Evolutionary conservation across 345 rosid genomes (phyloP), one percentile per base, ranked within the genome.

Genomic region (Populus davidiana): DNA sequence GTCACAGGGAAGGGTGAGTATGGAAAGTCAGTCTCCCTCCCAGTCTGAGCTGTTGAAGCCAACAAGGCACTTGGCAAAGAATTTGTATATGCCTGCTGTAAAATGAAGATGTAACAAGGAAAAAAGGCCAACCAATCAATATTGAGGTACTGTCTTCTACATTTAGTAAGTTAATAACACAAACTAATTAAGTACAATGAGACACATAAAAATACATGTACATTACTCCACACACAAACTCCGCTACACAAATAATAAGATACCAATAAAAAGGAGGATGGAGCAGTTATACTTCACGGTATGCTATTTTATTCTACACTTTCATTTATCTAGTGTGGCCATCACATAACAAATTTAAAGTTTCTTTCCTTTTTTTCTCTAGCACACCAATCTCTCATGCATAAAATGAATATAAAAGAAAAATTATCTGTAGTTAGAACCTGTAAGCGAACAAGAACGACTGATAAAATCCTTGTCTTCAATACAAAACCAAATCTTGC

Each of bases 11-110:
- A 91, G 13, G 98, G 91, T 52, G 97, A 92, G 78, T 91, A 93
- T 78, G 90, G 89, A 68, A 90, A 88, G 49, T 96, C 99, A 75
- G 88, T 89, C 80, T 93, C 98, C 87, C 97, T 88, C 12, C 80
- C 96, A 62, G 85, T 79, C 83, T 91, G 99, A 71, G 82, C 89
- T 79, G 87, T 83, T 79, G 97, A 89, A 52, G 93, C 85, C 89
- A 96, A 74, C 80, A 93, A 86, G 31, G 88, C 78, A 82, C 87
- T 88, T 67, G 97, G 96, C 83, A 92, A 80, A n/a, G 97, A 83
- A 85, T 88, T 88, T 61, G 93, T 69, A 80, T 93, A 92, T 5
- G 86, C 91, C 83, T 91, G 92, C 91, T 81, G 89, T 73, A 83
- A 71, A 5, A 59, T n/a, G 11, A 47, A 6, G 72, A 68, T 12